Evolutionary conservation across 768 basidiomycete genomes (phyloP).

Genomic region (Lactarius hatsudake): DNA sequence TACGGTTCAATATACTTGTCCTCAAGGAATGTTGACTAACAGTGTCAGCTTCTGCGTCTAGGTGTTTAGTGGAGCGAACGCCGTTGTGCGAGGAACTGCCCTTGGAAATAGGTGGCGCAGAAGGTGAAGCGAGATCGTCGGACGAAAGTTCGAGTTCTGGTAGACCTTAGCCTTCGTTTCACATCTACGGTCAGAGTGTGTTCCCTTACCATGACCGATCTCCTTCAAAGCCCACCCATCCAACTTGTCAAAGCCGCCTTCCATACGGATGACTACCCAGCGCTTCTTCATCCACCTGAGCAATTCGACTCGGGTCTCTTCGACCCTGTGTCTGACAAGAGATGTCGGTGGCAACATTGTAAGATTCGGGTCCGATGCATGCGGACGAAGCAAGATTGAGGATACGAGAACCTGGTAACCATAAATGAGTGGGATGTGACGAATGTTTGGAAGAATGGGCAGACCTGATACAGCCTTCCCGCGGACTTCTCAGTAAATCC

Average conservation of each 20-base stretch:
- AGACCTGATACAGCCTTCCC: conserved; percentile 72
- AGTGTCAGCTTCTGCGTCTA: conserved; percentile 40
- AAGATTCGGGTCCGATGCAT: conserved; percentile 52
- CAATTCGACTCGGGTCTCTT: conserved; percentile 65
- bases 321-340: conserved; percentile 66
- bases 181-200: conserved; percentile 6
- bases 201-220: conserved; percentile 68
- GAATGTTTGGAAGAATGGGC: conserved; percentile 19
- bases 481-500: conserved; percentile 66
- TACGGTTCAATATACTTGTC: conserved; percentile 41
- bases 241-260: conserved; percentile 78
- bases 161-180: conserved; percentile 2
- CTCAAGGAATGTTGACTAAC: conserved; percentile 48
- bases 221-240: conserved; percentile 89
- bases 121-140: conserved; percentile 59
- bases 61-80: conserved; percentile 26
- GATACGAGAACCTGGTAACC: conserved; percentile 62
- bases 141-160: conserved; percentile 77
- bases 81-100: conserved; percentile 28
- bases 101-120: conserved; percentile 32
- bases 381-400: conserved; percentile 65
- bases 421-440: not conserved
- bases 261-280: conserved; percentile 72
- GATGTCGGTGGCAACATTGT: conserved; percentile 71
- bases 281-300: conserved; percentile 72